Percentiles rank a stretch among this genome's conserved stretches.
phyloP scores from a whole-genome alignment of 257 asterid species.

The Penstemon eatonii region DNA sequence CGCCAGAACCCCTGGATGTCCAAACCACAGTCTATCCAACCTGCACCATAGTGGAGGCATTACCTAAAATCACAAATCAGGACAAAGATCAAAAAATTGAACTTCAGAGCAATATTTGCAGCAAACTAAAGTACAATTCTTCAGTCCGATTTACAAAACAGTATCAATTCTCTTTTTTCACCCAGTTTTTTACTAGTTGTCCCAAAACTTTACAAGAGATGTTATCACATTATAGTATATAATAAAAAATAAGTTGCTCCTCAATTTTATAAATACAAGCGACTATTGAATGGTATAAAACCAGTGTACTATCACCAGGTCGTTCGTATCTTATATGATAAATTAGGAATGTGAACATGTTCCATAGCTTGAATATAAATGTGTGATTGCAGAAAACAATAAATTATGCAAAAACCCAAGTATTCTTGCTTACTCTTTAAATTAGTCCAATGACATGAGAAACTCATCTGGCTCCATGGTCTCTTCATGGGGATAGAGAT shows the following conservation, averaged over 20 bases:
- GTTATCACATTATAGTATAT: neutral
- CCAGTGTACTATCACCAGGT: neutral
- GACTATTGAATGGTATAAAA: neutral
- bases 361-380: constrained; percentile 10
- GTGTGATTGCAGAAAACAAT: constrained; percentile 9
- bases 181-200: constrained; percentile 15
- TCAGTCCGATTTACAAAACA: constrained; percentile 19
- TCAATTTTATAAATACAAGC: neutral
- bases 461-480: neutral
- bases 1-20: constrained; percentile 83
- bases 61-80: constrained; percentile 86
- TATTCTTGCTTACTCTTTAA: neutral
- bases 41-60: constrained; percentile 99
- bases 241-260: constrained; percentile 1
- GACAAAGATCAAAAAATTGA: constrained; percentile 45
- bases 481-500: too few species aligned
- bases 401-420: neutral
- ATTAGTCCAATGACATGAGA: neutral
- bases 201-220: constrained; percentile 15
- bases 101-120: constrained; percentile 25
- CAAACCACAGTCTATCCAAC: constrained; percentile 99
- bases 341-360: neutral
- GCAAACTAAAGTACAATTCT: neutral
- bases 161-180: neutral
- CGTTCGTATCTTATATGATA: neutral